phyloP scores from a whole-genome alignment of 345 rosid species.

The Rhizophora apiculata region DNA sequence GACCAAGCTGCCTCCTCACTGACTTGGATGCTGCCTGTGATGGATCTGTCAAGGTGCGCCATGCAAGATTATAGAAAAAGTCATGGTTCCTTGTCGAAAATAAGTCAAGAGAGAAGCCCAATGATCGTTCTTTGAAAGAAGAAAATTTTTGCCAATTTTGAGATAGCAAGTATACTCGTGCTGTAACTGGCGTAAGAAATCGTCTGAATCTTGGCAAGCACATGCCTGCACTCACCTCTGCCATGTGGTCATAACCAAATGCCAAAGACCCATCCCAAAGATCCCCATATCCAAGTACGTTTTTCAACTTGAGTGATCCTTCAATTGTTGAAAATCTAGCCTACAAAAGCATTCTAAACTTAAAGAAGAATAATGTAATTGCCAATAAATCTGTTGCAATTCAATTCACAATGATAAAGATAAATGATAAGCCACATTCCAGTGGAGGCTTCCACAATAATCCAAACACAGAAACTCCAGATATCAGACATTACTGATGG shows the following conservation, averaged over 20 bases:
- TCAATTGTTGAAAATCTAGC: constrained; percentile 77
- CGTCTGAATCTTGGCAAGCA: constrained; percentile 69
- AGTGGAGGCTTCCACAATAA: background rate
- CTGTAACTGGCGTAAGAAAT: constrained; percentile 55
- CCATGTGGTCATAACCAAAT: constrained; percentile 73
- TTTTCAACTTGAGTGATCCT: constrained; percentile 76
- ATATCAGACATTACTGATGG: background rate
- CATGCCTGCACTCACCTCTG: constrained; percentile 78
- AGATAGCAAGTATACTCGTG: constrained; percentile 63
- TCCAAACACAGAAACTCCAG: background rate
- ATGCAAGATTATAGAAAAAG: constrained; percentile 61
- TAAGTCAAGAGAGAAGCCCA: constrained; percentile 85
- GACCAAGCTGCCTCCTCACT: constrained; percentile 88
- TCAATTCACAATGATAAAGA: background rate
- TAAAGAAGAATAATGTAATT: constrained; percentile 10
- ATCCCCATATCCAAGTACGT: constrained; percentile 87
- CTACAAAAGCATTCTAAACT: constrained; percentile 42
- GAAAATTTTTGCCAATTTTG: constrained; percentile 87
- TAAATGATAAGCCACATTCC: background rate
- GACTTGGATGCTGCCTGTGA: constrained; percentile 58
- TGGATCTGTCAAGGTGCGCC: constrained; percentile 83
- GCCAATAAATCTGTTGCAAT: background rate
- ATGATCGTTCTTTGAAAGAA: constrained; percentile 72
- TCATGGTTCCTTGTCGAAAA: constrained; percentile 65
- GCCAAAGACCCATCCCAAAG: constrained; percentile 84